Evolutionary conservation across 2,329 filamentous ascomycete species (phyloP).

Genomic region (Zymoseptoria ardabiliae): DNA sequence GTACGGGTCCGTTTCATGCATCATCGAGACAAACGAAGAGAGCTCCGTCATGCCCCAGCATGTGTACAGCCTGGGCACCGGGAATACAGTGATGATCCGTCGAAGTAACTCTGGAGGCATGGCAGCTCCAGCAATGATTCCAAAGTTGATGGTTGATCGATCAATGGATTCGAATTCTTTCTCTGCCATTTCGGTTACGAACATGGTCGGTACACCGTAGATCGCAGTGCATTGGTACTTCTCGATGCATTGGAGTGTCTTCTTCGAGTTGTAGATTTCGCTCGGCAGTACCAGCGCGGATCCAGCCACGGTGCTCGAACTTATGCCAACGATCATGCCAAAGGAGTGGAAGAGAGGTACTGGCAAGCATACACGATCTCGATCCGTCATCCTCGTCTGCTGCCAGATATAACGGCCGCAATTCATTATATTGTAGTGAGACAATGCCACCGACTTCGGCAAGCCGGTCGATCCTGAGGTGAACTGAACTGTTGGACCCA

Average conservation of each 20-base stretch:
- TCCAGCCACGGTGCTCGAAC: conserved; percentile 36
- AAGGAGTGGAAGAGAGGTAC: conserved; percentile 84
- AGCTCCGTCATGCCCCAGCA: conserved; percentile 59
- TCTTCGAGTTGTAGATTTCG: conserved; percentile 52
- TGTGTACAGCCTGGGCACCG: conserved; percentile 63
- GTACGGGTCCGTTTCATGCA: conserved; percentile 49
- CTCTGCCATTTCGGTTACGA: conserved; percentile 49
- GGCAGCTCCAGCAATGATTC: conserved; percentile 62
- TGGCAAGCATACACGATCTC: conserved; percentile 69
- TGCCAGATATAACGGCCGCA: conserved; percentile 24
- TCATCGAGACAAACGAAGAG: conserved; percentile 23
- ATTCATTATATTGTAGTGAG: conserved; percentile 26
- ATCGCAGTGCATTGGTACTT: conserved; percentile 55
- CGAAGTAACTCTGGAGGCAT: conserved; percentile 71
- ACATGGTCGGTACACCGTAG: conserved; percentile 80
- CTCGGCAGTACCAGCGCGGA: conserved; percentile 69
- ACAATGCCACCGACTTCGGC: conserved; percentile 66
- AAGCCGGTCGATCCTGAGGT: conserved; percentile 58
- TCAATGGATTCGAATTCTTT: conserved; percentile 19
- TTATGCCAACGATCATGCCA: conserved; percentile 53
- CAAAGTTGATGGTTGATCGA: conserved; percentile 39
- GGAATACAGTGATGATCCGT: conserved; percentile 57
- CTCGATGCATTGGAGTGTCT: conserved; percentile 36
- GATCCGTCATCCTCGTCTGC: conserved; percentile 30
- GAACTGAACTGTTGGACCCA: conserved; percentile 47